These are phyloP conservation scores for Pseudocercospora pini-densiflorae DNA, from an alignment of 2,329 filamentous ascomycete species.

Conservation along the genomic window DNA sequence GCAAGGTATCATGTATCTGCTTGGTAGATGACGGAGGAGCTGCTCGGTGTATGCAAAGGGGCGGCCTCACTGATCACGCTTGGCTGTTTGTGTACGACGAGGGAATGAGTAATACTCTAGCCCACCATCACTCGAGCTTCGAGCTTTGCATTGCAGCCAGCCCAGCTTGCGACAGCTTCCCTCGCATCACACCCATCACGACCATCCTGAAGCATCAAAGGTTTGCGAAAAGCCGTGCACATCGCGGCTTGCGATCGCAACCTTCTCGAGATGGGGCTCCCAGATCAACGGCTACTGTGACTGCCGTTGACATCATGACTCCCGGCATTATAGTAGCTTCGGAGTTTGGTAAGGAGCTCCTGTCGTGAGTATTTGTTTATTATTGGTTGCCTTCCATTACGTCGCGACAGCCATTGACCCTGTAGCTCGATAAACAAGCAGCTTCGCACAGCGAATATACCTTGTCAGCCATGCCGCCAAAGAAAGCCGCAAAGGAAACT, in stretches of 20 bases:
- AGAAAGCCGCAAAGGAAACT: background rate
- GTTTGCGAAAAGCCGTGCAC: background rate
- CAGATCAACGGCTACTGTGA: background rate
- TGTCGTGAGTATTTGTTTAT: background rate
- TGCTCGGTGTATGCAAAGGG: background rate
- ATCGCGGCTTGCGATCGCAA: background rate
- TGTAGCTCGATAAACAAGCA: slow-evolving; percentile 2
- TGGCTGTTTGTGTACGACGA: background rate
- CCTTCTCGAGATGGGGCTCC: background rate
- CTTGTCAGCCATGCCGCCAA: background rate
- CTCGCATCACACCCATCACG: background rate
- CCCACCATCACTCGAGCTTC: background rate
- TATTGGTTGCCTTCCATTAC: background rate
- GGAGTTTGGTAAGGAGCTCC: slow-evolving; percentile 8
- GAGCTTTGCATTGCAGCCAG: background rate
- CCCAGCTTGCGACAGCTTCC: background rate
- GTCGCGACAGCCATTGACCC: slow-evolving; percentile 3
- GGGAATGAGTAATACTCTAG: background rate
- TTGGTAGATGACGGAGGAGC: background rate
- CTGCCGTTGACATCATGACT: slow-evolving; percentile 17
- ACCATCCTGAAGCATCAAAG: background rate
- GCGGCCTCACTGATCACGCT: background rate
- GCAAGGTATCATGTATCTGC: background rate
- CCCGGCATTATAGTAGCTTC: slow-evolving; percentile 4
- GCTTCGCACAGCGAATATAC: background rate